A percentile compares a stretch with the other conserved stretches of the same genome.
phyloP scores from a whole-genome alignment of 768 basidiomycete species.

The Hericium coralloides region DNA sequence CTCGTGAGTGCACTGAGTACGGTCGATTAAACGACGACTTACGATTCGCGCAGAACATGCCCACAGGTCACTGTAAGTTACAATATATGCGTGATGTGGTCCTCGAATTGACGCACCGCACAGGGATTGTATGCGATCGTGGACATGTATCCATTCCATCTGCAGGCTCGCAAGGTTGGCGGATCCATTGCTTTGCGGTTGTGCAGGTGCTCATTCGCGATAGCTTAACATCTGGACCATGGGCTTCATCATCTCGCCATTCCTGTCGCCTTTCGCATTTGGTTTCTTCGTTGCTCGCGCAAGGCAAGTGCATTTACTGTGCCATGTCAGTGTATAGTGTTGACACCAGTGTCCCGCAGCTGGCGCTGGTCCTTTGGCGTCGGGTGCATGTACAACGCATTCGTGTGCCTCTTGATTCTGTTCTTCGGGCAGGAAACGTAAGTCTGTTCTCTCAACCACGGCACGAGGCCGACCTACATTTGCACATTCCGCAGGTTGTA shows the following conservation, averaged over 20 bases:
- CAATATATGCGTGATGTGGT: neutral
- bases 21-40: slow-evolving; percentile 33
- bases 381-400: slow-evolving; percentile 45
- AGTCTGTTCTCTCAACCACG: slow-evolving; percentile 9
- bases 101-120: neutral
- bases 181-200: slow-evolving; percentile 9
- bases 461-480: neutral
- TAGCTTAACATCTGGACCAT: slow-evolving; percentile 67
- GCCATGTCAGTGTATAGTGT: slow-evolving; percentile 23
- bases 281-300: slow-evolving; percentile 58
- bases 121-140: slow-evolving; percentile 53
- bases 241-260: slow-evolving; percentile 61
- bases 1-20: slow-evolving; percentile 42
- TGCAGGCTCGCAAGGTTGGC: slow-evolving; percentile 53
- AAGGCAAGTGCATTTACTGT: slow-evolving; percentile 24
- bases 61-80: slow-evolving; percentile 47
- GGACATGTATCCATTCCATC: slow-evolving; percentile 61
- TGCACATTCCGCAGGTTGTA: slow-evolving; percentile 37
- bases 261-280: slow-evolving; percentile 56
- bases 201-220: neutral
- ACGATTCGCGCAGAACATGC: slow-evolving; percentile 36
- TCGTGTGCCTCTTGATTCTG: slow-evolving; percentile 51
- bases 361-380: slow-evolving; percentile 66
- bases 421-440: slow-evolving; percentile 64
- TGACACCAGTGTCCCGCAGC: slow-evolving; percentile 12